Conservation (phyloP, 495 filamentous ascomycete genomes). For the Hypoxylon rickii region DNA sequence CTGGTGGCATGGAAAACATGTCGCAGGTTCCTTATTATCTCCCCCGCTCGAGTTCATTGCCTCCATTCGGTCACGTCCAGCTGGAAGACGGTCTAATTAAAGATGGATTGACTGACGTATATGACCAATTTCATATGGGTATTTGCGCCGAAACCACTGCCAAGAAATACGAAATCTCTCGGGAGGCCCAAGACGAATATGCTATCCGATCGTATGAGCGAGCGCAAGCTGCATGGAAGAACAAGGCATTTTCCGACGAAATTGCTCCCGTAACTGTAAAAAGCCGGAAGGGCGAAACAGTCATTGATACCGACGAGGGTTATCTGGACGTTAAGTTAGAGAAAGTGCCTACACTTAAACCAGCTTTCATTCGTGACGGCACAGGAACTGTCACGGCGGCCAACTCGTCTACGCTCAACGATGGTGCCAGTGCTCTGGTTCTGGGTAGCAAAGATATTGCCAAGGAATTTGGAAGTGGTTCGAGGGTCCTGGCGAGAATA, state of each 20-base stretch:
- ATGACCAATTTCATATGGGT: conserved; percentile 96
- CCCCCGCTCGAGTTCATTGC: conserved; percentile 71
- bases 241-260: conserved; percentile 79
- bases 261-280: conserved; percentile 84
- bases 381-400: conserved; percentile 92
- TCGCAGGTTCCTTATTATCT: conserved; percentile 90
- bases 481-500: conserved; percentile 81
- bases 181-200: conserved; percentile 88
- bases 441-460: conserved; percentile 77
- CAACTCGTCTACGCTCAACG: conserved; percentile 90
- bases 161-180: conserved; percentile 78
- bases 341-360: conserved; percentile 84
- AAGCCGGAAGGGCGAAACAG: conserved; percentile 77
- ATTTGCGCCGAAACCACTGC: conserved; percentile 96
- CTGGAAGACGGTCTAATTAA: conserved; percentile 92
- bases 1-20: conserved; percentile 99
- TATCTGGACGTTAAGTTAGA: conserved; percentile 82
- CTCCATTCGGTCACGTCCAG: conserved; percentile 82
- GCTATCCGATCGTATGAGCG: conserved; percentile 86
- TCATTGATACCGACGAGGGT: conserved; percentile 83
- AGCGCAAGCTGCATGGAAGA: conserved; percentile 87
- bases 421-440: conserved; percentile 91
- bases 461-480: conserved; percentile 70
- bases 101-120: conserved; percentile 95
- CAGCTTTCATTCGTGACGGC: conserved; percentile 83